Base-by-base conservation (phyloP, 2,329 filamentous ascomycete genomes). In the Neonectria sp. region DNA sequence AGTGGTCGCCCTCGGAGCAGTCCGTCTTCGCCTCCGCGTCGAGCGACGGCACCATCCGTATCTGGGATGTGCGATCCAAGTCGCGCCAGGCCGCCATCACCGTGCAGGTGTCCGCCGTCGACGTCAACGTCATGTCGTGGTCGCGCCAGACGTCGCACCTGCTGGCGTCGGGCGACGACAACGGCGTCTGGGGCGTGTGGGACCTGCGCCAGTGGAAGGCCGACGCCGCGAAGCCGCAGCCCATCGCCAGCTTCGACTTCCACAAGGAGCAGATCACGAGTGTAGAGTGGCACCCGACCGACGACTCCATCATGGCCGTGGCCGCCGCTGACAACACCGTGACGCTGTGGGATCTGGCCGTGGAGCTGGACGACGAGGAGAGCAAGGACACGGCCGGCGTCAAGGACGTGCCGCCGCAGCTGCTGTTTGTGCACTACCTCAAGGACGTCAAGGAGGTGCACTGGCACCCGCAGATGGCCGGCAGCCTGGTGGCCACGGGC, bases 121-220 rank as follows among this genome's bases (percentile, higher is more conserved):
- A 99, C 77, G 94, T 98, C 77, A 99, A 99, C 79, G 96, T 99
- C 68, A 92, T 98, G 83, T 96, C 93, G 68, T 99, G 96, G 96
- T 97, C 95, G 43, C 89, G 89, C 51, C 91, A 95, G 82, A 97
- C 95, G 1, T 90, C 91, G 25, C 95, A 98, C 80, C 89, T 99
- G 40, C 90, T 99, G 40, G 95, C 95, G 1, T 95, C 95, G 0
- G 96, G 96, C 51, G 95, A 93, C 69, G 96, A 99, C 77, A 94
- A 98, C 78, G 96, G 96, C 43, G 91, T 92, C 60, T 98, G 95
- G 94, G 95, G 89, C 1, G 95, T 98, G 27, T 99, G 96, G 96
- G 96, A 99, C 81, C 84, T 99, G 77, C 90, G 96, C 60, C 93
- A 97, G 81, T 98, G 95, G 95, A 98, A 97, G 84, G 81, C 79